These are phyloP conservation scores for Trichoderma brevicompactum DNA, from an alignment of 2,329 filamentous ascomycete genomes.

Conservation along the genomic window DNA sequence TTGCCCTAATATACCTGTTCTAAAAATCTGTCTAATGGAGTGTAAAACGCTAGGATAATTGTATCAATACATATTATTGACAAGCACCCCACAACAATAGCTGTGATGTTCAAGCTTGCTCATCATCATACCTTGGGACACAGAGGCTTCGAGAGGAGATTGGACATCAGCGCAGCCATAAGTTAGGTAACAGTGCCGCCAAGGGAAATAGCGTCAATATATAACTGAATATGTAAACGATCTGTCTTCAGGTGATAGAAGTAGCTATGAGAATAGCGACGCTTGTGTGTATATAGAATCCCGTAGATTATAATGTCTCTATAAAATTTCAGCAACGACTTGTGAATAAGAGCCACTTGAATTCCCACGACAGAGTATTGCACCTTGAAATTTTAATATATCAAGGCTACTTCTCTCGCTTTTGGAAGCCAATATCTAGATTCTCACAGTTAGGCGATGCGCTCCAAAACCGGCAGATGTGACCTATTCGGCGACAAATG, in stretches of 20 bases:
- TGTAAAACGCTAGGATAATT: conserved; percentile 55
- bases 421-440: conserved; percentile 34
- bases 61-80: conserved; percentile 71
- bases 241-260: conserved; percentile 73
- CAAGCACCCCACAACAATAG: conserved; percentile 30
- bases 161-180: conserved; percentile 84
- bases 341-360: conserved; percentile 73
- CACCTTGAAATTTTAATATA: conserved; percentile 30
- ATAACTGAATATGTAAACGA: conserved; percentile 77
- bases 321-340: conserved; percentile 81
- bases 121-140: conserved; percentile 92
- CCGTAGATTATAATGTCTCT: conserved; percentile 84
- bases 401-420: conserved; percentile 39
- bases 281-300: conserved; percentile 78
- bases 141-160: conserved; percentile 67
- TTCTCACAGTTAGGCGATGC: conserved; percentile 33
- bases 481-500: conserved; percentile 41
- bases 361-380: conserved; percentile 52
- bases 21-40: conserved; percentile 63
- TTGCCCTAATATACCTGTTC: conserved; percentile 70
- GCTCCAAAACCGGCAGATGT: conserved; percentile 38
- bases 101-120: conserved; percentile 67
- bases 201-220: conserved; percentile 82
- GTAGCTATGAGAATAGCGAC: conserved; percentile 88
- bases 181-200: conserved; percentile 77